Conservation (phyloP, 768 basidiomycete species). For the Leccinum variicolor region DNA sequence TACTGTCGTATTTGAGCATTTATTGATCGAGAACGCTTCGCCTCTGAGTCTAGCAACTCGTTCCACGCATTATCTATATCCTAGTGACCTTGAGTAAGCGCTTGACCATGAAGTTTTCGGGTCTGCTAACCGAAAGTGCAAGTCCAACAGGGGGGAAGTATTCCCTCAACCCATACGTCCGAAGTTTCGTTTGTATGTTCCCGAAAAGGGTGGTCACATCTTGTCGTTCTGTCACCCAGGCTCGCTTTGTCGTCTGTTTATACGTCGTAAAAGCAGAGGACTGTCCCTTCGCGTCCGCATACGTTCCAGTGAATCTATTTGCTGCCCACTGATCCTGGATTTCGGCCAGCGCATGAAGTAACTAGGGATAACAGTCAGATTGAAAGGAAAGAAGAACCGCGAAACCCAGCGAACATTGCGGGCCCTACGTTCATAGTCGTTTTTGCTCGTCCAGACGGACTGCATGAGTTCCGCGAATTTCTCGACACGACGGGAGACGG, state of each 20-base stretch:
- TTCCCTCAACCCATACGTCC: constrained; percentile 82
- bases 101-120: neutral
- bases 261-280: constrained; percentile 71
- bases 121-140: constrained; percentile 46
- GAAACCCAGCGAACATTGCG: constrained; percentile 47
- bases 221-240: constrained; percentile 87
- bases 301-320: constrained; percentile 66
- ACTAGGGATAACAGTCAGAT: constrained; percentile 34
- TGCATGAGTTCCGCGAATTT: constrained; percentile 97
- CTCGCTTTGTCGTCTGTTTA: constrained; percentile 81
- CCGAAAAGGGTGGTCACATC: constrained; percentile 85
- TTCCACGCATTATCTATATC: constrained; percentile 83
- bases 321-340: constrained; percentile 70
- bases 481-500: constrained; percentile 87
- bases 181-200: constrained; percentile 91
- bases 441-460: constrained; percentile 80
- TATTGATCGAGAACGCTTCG: constrained; percentile 71
- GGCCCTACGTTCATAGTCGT: constrained; percentile 91
- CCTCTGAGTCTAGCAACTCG: constrained; percentile 68
- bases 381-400: neutral
- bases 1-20: constrained; percentile 89
- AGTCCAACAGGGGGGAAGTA: constrained; percentile 79
- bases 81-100: constrained; percentile 24
- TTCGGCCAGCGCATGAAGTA: constrained; percentile 63
- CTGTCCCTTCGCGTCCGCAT: constrained; percentile 76